These are phyloP conservation scores for Isoetes taiwanensis DNA, from an alignment of 75 land plant genomes.

Conservation along the genomic window DNA sequence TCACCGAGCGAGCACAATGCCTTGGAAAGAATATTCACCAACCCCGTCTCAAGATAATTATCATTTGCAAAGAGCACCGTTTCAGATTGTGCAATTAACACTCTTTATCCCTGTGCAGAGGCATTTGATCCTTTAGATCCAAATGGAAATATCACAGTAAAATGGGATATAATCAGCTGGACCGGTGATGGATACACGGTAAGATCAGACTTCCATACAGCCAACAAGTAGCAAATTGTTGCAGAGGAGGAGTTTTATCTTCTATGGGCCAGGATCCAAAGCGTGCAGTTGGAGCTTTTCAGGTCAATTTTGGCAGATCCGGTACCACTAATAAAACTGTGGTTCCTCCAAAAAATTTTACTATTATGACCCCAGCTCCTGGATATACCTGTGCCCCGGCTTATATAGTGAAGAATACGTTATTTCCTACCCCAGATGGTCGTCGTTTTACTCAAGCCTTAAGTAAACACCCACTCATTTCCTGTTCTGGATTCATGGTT, in stretches of 20 bases:
- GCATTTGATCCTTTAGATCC: constrained; percentile 9
- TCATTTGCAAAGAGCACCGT: no score
- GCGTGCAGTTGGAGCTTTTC: constrained; percentile 46
- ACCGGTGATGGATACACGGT: constrained; percentile 10
- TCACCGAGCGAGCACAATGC: no score
- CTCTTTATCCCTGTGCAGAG: no score
- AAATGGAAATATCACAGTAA: constrained; percentile 12
- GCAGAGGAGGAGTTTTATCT: constrained; percentile 57
- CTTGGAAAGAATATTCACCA: no score
- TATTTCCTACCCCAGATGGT: constrained; percentile 39
- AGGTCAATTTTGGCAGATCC: constrained; percentile 46
- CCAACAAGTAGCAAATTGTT: constrained; percentile 63
- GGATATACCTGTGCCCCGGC: constrained; percentile 78
- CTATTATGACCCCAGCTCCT: constrained; percentile 53
- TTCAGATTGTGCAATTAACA: no score
- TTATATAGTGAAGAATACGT: constrained; percentile 33
- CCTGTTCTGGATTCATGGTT: no score
- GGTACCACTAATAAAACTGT: constrained; percentile 71
- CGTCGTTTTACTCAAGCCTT: constrained; percentile 64
- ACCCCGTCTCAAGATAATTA: no score
- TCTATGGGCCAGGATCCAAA: constrained; percentile 61
- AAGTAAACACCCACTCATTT: constrained; percentile 28
- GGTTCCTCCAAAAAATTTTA: constrained; percentile 50
- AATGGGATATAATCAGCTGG: constrained; percentile 11
- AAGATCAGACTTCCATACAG: constrained; percentile 35